Conservation (phyloP, 2,329 filamentous ascomycete genomes). For the Colletotrichum coccodes region DNA sequence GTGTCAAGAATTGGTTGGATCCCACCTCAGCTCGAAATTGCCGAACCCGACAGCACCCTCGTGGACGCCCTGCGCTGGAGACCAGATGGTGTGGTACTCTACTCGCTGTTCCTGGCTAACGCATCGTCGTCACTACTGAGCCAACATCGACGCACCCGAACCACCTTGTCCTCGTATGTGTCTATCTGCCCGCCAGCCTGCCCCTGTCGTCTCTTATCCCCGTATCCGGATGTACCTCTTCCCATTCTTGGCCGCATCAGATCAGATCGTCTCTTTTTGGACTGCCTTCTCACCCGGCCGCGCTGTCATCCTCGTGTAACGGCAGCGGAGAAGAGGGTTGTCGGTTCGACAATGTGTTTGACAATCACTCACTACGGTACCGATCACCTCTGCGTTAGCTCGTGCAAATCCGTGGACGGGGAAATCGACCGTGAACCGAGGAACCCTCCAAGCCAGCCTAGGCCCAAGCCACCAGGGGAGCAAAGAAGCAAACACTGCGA, state of each 20-base stretch:
- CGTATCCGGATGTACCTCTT: background rate
- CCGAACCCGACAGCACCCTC: slow-evolving; percentile 11
- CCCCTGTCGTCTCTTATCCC: background rate
- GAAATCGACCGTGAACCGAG: slow-evolving; percentile 1
- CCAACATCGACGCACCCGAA: slow-evolving; percentile 20
- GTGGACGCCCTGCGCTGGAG: background rate
- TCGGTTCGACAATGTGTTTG: background rate
- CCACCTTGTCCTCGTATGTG: slow-evolving; percentile 15
- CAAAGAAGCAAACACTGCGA: slow-evolving; percentile 23
- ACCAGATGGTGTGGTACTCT: slow-evolving; percentile 20
- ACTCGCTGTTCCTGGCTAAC: slow-evolving; percentile 28
- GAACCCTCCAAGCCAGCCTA: background rate
- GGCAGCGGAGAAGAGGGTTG: background rate
- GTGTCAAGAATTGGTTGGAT: background rate
- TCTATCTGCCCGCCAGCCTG: slow-evolving; percentile 3
- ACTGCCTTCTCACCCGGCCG: slow-evolving; percentile 7
- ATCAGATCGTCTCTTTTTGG: slow-evolving; percentile 23
- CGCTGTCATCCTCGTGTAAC: slow-evolving; percentile 4
- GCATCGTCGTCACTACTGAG: slow-evolving; percentile 1
- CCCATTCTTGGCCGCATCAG: slow-evolving; percentile 11
- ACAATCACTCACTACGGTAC: background rate
- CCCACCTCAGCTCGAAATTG: background rate
- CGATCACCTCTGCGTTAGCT: slow-evolving; percentile 16
- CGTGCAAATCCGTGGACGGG: slow-evolving; percentile 3
- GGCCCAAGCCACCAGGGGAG: slow-evolving; percentile 13